Evolutionary conservation across 352 stramenopile genomes (phyloP).

Genomic region (Phytophthora pluvialis): DNA sequence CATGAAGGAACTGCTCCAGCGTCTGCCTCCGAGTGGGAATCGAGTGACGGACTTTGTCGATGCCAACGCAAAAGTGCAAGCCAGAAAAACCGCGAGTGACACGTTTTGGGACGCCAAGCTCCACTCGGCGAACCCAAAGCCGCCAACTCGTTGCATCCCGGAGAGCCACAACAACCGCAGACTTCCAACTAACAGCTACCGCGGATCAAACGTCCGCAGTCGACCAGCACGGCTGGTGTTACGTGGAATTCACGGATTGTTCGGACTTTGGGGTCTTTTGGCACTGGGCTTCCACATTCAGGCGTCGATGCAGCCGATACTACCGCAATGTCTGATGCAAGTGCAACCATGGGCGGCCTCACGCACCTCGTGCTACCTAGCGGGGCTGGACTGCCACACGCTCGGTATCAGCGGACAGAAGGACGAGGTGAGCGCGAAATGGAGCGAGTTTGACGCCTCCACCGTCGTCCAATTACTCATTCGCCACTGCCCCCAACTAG

Average conservation of each 20-base stretch:
- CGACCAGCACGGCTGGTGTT: background rate
- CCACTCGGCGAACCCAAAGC: background rate
- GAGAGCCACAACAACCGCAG: background rate
- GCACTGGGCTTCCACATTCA: constrained; percentile 31
- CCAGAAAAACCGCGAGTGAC: background rate
- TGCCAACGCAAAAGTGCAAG: background rate
- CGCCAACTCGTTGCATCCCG: background rate
- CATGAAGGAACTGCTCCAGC: constrained; percentile 32
- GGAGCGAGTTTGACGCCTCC: constrained; percentile 35
- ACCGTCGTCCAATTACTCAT: constrained; percentile 40
- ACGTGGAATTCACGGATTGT: constrained; percentile 15
- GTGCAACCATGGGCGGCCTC: constrained; percentile 41
- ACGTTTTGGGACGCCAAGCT: constrained; percentile 4
- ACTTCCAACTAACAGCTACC: background rate
- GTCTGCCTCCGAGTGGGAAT: background rate
- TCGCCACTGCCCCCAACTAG: constrained; percentile 40
- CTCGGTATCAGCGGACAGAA: constrained; percentile 22
- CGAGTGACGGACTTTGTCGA: constrained; percentile 2
- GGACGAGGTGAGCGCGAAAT: constrained; percentile 16
- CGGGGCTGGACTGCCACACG: constrained; percentile 36
- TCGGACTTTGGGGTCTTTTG: constrained; percentile 17
- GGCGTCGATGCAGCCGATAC: constrained; percentile 14
- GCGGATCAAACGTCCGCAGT: background rate
- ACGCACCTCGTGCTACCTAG: constrained; percentile 41
- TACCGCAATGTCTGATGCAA: constrained; percentile 36